Evolutionary conservation across 148 eudicot genomes (phyloP).

Genomic region (Rhododendron ovatum): DNA sequence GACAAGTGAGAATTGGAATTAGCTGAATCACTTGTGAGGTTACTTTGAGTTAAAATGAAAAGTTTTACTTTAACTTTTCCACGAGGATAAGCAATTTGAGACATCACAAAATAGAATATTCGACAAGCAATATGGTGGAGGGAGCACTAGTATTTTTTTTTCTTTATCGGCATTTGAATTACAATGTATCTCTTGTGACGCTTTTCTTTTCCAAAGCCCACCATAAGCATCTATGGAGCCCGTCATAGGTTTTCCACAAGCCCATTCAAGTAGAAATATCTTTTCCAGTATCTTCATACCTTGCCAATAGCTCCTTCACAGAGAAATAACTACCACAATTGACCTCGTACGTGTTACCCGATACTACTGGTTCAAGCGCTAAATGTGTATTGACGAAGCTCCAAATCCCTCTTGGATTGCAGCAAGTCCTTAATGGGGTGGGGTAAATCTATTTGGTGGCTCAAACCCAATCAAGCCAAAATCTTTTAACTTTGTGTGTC

Average conservation of each 20-base stretch:
- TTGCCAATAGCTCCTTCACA: neutral
- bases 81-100: neutral
- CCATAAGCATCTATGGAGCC: neutral
- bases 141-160: neutral
- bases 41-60: neutral
- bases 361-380: neutral
- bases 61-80: neutral
- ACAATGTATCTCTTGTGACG: neutral
- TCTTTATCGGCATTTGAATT: neutral
- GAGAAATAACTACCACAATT: neutral
- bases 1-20: neutral
- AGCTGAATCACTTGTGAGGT: neutral
- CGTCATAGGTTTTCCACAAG: neutral
- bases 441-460: neutral
- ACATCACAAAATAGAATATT: neutral
- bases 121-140: neutral
- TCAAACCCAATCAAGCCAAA: neutral
- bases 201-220: neutral
- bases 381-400: neutral
- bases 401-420: neutral
- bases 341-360: neutral
- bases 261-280: neutral
- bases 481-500: neutral
- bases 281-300: neutral
- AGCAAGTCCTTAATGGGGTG: neutral